phyloP scores from a whole-genome alignment of 495 filamentous ascomycete species.

The Xylaria acuta region DNA sequence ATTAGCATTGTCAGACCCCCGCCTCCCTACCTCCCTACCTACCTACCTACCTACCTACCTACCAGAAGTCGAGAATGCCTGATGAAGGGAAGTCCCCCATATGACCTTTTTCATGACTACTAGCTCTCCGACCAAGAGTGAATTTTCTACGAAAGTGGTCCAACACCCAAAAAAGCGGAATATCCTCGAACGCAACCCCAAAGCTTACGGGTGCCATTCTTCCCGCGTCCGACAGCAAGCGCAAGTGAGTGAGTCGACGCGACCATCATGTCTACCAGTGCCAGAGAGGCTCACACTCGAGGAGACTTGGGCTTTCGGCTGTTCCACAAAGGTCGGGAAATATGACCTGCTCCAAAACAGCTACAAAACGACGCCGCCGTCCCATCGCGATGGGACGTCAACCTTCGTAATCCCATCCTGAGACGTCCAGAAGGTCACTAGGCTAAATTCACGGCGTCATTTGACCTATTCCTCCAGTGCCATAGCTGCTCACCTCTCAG shows the following conservation, averaged over 20 bases:
- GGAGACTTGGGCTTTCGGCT: background rate
- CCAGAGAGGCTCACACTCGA: background rate
- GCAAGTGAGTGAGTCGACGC: background rate
- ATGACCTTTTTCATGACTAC: background rate
- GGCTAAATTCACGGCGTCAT: background rate
- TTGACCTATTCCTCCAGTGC: background rate
- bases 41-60: background rate
- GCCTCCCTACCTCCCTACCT: background rate
- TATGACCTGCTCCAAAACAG: background rate
- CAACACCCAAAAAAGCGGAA: background rate
- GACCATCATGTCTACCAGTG: background rate
- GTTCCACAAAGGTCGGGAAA: background rate
- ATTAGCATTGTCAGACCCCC: background rate
- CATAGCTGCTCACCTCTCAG: background rate
- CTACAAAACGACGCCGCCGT: background rate
- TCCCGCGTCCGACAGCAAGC: background rate
- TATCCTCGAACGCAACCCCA: background rate
- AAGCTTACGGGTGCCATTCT: background rate
- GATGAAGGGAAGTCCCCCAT: background rate
- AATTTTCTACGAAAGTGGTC: background rate
- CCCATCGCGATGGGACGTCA: background rate
- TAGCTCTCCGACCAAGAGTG: background rate
- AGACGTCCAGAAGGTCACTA: background rate
- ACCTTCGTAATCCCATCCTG: background rate
- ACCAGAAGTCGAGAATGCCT: background rate